Percentiles rank a stretch among this genome's conserved stretches.
Evolutionary conservation across 306 rosid genomes (phyloP).

Genomic region (Quercus wislizeni): DNA sequence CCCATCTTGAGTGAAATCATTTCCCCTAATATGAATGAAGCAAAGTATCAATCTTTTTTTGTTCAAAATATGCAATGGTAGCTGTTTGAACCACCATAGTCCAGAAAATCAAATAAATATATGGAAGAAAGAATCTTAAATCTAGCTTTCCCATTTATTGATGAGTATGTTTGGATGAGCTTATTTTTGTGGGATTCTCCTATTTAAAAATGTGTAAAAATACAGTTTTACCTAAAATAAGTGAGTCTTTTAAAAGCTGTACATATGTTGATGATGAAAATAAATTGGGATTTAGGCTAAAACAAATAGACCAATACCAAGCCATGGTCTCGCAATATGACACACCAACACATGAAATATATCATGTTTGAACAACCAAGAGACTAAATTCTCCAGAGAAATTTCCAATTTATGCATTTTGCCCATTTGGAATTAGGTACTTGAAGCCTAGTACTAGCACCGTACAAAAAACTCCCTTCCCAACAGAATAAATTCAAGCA

Average conservation of each 20-base stretch:
- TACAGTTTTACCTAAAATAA: no score
- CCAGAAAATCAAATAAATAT: not conserved
- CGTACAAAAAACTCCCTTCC: not conserved
- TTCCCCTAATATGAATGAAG: not conserved
- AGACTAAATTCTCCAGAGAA: not conserved
- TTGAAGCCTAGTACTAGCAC: not conserved
- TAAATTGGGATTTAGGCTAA: no score
- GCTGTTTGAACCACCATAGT: not conserved
- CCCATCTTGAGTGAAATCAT: not conserved
- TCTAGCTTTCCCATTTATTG: not conserved
- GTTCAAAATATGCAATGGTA: not conserved
- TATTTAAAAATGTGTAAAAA: no score
- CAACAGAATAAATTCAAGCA: no score
- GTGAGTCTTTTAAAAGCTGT: no score
- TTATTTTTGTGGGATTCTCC: no score
- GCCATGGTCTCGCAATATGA: not conserved
- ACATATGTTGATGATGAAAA: no score
- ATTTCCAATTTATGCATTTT: not conserved
- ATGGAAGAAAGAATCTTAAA: not conserved
- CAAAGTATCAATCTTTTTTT: not conserved
- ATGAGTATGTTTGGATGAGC: no score
- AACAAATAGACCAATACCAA: not conserved
- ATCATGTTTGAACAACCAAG: not conserved
- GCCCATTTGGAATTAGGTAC: not conserved
- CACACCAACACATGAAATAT: not conserved